These are phyloP conservation scores for Antarctomyces pellizariae DNA, from an alignment of 495 filamentous ascomycete genomes.

Conservation along the genomic window DNA sequence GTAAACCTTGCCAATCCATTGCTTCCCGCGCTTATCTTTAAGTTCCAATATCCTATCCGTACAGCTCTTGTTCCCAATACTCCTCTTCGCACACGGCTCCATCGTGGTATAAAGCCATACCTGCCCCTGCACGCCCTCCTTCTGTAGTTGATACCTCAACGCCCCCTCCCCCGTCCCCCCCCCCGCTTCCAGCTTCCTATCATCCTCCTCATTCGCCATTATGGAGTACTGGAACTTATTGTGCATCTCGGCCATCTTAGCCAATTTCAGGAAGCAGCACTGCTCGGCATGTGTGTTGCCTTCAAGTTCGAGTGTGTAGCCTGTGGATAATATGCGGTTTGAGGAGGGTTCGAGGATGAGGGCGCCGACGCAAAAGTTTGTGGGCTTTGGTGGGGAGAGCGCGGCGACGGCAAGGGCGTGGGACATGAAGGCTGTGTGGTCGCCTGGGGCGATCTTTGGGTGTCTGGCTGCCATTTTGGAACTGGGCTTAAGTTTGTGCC, in stretches of 20 bases:
- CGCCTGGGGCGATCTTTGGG: conserved; percentile 13
- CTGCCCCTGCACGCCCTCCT: conserved; percentile 26
- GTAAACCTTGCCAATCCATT: conserved; percentile 66
- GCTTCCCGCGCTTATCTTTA: conserved; percentile 19
- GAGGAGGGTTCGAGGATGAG: conserved; percentile 36
- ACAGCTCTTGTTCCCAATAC: conserved; percentile 66
- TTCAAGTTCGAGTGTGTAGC: conserved; percentile 72
- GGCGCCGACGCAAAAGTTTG: conserved; percentile 86
- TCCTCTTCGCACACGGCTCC: conserved; percentile 67
- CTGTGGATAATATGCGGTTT: conserved; percentile 50
- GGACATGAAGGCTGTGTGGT: conserved; percentile 44
- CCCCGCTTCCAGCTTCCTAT: conserved; percentile 14
- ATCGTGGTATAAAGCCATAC: conserved; percentile 93
- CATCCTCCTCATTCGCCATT: background rate
- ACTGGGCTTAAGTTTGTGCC: no score
- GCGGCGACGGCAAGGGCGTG: conserved; percentile 50
- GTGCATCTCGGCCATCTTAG: conserved; percentile 14
- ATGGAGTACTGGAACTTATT: conserved; percentile 12
- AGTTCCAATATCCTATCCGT: conserved; percentile 55
- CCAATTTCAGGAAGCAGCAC: conserved; percentile 61
- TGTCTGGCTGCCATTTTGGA: conserved; percentile 1
- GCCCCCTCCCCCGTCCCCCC: conserved; percentile 28
- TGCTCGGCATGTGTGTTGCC: conserved; percentile 96
- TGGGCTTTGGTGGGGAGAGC: conserved; percentile 59
- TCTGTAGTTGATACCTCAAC: conserved; percentile 30